Base-by-base conservation (phyloP, 2,329 filamentous ascomycete species). In the Trichoderma gracile region DNA sequence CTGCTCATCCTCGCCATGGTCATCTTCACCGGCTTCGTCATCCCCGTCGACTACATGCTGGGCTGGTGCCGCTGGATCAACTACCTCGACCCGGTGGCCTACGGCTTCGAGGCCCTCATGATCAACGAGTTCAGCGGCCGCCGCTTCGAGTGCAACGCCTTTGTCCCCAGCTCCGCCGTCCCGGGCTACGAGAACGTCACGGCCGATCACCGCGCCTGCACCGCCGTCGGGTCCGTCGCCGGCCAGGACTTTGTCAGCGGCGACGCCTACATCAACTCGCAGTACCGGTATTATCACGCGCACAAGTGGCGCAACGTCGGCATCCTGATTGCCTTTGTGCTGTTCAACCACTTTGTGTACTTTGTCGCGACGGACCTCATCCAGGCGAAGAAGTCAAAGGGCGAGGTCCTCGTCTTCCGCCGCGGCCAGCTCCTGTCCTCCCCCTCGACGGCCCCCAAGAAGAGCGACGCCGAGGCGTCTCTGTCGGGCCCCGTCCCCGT, bases 41-140 rank as follows among this genome's bases (percentile, higher is more conserved):
- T 81, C 17, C 74, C 75, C 0, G 68, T 71, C 2, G 70, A 74
- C 17, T 73, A 75, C 72, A 90, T 87, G 85, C 79, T 85, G 19
- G 84, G 82, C 0, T 91, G 88, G 87, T 84, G 84, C 53, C 78
- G 85, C 30, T 91, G 88, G 88, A 87, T 90, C 67, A 86, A 85
- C 65, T 89, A 88, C 67, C 75, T 89, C 50, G 83, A 90, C 61
- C 86, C 87, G 1, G 82, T 90, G 17, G 83, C 82, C 0, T 90
- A 90, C 68, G 86, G 81, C 0, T 91, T 90, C 70, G 88, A 90
- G 69, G 78, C 82, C 0, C 77, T 90, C 40, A 86, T 88, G 84
- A 78, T 85, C 64, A 90, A 90, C 73, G 89, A 91, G 71, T 91
- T 91, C 66, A 64, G 68, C 27, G 68, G 68, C 15, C 72, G 74